Conservation (phyloP, 176 grass and related monocot species). For the Rhipidocladum racemiflorum region DNA sequence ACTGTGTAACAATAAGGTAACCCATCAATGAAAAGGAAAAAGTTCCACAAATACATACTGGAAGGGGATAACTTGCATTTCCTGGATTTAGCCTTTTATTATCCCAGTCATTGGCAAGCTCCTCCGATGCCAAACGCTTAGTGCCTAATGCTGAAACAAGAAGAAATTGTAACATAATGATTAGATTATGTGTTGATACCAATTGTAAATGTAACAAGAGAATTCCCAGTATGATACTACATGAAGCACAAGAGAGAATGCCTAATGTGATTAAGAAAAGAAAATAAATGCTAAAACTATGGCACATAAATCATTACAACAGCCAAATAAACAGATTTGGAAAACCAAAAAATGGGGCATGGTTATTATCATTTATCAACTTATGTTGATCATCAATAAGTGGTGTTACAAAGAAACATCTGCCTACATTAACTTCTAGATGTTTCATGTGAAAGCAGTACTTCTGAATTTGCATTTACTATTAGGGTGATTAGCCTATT, state of each 20-base stretch:
- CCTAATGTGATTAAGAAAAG: background rate
- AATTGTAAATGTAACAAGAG: background rate
- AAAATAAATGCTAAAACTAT: background rate
- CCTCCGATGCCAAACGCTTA: slow-evolving; percentile 83
- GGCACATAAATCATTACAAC: background rate
- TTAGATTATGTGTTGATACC: background rate
- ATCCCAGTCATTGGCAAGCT: slow-evolving; percentile 76
- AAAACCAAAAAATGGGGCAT: background rate
- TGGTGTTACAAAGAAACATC: background rate
- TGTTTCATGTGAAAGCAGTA: background rate
- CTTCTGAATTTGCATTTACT: slow-evolving; percentile 2
- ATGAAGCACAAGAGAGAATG: slow-evolving; percentile 14
- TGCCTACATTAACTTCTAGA: background rate
- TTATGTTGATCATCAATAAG: background rate
- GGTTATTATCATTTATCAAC: background rate
- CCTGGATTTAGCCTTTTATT: slow-evolving; percentile 89
- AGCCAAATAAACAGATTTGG: background rate
- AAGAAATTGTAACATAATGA: background rate
- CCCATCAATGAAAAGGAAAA: background rate
- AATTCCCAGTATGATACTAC: background rate
- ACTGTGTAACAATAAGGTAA: slow-evolving; percentile 13
- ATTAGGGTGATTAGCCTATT: background rate
- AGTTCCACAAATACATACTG: slow-evolving; percentile 30
- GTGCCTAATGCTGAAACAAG: slow-evolving; percentile 65
- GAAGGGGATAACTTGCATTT: slow-evolving; percentile 53